These are phyloP conservation scores for Ogataea populi-albae DNA, from an alignment of 805 yeast species.

Conservation along the genomic window DNA sequence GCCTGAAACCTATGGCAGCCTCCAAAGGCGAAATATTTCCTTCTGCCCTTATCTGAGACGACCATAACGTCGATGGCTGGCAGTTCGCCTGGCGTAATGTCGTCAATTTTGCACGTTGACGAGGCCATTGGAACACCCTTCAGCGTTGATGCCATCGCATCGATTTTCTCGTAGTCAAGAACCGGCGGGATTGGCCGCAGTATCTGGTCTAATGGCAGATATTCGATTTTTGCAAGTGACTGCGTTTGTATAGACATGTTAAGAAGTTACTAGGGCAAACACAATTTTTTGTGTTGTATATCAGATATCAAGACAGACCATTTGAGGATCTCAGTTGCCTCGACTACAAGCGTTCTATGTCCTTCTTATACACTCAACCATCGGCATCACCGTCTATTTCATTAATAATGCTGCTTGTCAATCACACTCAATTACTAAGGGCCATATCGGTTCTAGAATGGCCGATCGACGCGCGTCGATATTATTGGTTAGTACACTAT, in stretches of 20 bases:
- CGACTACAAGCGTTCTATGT: no score
- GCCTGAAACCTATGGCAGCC: slow-evolving; percentile 92
- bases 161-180: slow-evolving; percentile 68
- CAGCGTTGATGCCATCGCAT: slow-evolving; percentile 72
- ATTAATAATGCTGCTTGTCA: no score
- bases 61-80: slow-evolving; percentile 81
- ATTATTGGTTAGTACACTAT: no score
- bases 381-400: no score
- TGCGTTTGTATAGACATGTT: slow-evolving; percentile 70
- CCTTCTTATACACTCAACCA: no score
- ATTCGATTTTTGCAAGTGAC: slow-evolving; percentile 46
- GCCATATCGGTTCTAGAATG: no score
- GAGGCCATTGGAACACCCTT: slow-evolving; percentile 64
- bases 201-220: slow-evolving; percentile 65
- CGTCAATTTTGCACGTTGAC: slow-evolving; percentile 49
- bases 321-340: no score
- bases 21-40: slow-evolving; percentile 78
- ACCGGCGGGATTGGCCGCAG: slow-evolving; percentile 85
- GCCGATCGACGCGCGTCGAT: no score
- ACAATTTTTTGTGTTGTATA: no score
- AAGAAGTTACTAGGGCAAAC: no score
- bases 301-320: no score
- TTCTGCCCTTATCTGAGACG: slow-evolving; percentile 60
- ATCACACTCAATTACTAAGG: no score
- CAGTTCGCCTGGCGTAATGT: slow-evolving; percentile 56